Evolutionary conservation across 352 stramenopile genomes (phyloP), one percentile per base, ranked within the genome.

Genomic region (Pythium coloratum): DNA sequence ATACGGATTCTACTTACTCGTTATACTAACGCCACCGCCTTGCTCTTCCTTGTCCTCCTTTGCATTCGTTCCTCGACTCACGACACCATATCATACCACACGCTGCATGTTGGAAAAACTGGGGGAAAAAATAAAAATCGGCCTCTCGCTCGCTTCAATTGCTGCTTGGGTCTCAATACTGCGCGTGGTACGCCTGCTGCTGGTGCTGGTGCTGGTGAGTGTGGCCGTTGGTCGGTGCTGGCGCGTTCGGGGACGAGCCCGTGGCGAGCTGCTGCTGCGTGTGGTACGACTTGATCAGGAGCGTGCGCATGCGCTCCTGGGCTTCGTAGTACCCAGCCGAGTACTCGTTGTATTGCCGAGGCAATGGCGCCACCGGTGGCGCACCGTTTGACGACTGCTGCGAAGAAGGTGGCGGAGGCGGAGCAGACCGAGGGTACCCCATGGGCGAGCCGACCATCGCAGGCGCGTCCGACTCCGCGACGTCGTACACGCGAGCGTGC

Each of bases 241-340:
- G 24, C 0, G 33, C 42, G 14, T 61, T 34, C 2, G 60, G 59
- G 6, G 59, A 50, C 30, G 54, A 60, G 2, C 78, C 76, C 0
- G 81, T 78, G 12, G 81, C 85, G 63, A 93, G 81, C 63, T 91
- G 81, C 71, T 91, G 82, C 64, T 91, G 84, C 51, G 85, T 93
- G 70, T 90, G 76, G 67, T 90, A 91, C 46, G 82, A 90, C 77
- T 93, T 90, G 62, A 90, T 72, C 44, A 93, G 67, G 32, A 93
- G 72, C 53, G 89, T 89, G 16, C 81, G 79, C 81, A 93, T 93
- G 12, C 82, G 81, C 53, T 90, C 80, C 69, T 91, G 81, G 7
- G 80, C 76, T 61, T 90, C 82, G 57, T 86, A 82, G 68, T 88
- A 88, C 9, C 73, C 76, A 26, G 72, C 61, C 63, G 66, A 77